Conservation (phyloP, 2,329 filamentous ascomycete species). For the Fusarium denticulatum region DNA sequence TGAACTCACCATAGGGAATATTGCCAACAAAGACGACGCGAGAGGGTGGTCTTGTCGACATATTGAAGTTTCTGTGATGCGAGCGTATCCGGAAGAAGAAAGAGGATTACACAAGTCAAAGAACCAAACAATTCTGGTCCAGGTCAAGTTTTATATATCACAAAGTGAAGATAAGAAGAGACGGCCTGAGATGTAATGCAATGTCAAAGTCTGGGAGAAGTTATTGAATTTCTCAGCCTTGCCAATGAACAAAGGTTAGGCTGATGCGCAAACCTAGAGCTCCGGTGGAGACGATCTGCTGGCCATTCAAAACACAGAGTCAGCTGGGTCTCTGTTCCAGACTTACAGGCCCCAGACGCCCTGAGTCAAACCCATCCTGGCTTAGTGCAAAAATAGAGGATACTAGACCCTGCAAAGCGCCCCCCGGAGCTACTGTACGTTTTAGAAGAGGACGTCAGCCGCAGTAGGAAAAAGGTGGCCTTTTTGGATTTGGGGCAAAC, state of each 20-base stretch:
- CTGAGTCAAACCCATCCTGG: constrained; percentile 16
- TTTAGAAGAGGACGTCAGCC: constrained; percentile 35
- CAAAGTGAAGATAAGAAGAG: background rate
- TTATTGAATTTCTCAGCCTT: constrained; percentile 42
- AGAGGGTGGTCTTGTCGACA: constrained; percentile 79
- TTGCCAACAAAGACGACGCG: constrained; percentile 87
- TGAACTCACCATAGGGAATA: constrained; percentile 77
- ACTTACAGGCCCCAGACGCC: background rate
- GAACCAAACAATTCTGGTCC: background rate
- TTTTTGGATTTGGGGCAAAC: constrained; percentile 24
- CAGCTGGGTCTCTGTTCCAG: background rate
- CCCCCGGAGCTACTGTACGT: constrained; percentile 22
- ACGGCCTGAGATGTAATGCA: constrained; percentile 4
- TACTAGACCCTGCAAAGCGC: constrained; percentile 20
- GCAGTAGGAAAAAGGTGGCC: constrained; percentile 40
- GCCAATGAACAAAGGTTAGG: constrained; percentile 34
- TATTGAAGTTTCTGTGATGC: constrained; percentile 45
- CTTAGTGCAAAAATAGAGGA: constrained; percentile 18
- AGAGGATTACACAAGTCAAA: background rate
- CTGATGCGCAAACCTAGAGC: constrained; percentile 26
- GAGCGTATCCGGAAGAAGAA: background rate
- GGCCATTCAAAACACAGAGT: constrained; percentile 16
- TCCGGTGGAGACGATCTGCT: constrained; percentile 6
- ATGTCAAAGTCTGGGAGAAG: constrained; percentile 19
- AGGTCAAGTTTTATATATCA: background rate